These are phyloP conservation scores for Ceratocystis huliohia DNA, from an alignment of 2,329 filamentous ascomycete genomes.

Conservation along the genomic window DNA sequence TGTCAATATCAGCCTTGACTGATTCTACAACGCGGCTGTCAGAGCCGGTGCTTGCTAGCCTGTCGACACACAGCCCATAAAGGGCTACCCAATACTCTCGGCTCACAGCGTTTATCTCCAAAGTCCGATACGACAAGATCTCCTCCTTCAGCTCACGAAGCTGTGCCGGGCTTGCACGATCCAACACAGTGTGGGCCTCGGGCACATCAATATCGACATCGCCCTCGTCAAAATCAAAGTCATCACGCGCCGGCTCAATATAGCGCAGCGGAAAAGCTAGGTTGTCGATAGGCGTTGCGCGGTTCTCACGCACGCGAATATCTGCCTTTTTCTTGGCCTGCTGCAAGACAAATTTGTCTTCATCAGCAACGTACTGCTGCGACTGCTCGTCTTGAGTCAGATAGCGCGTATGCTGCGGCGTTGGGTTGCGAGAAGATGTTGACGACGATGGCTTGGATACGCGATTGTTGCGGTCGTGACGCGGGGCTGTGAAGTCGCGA, in stretches of 20 bases:
- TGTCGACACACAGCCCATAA: slow-evolving; percentile 41
- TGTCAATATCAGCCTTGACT: slow-evolving; percentile 78
- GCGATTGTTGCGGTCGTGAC: slow-evolving; percentile 42
- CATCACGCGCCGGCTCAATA: slow-evolving; percentile 69
- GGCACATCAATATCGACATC: slow-evolving; percentile 64
- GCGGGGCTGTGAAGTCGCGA: slow-evolving; percentile 43
- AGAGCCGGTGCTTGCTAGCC: slow-evolving; percentile 44
- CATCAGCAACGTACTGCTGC: slow-evolving; percentile 76
- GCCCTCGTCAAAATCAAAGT: slow-evolving; percentile 72
- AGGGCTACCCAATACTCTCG: slow-evolving; percentile 78
- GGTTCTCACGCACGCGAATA: slow-evolving; percentile 79
- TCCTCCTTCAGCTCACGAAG: slow-evolving; percentile 68
- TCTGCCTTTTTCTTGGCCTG: slow-evolving; percentile 97
- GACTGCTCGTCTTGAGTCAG: slow-evolving; percentile 67
- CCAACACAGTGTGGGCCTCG: slow-evolving; percentile 68
- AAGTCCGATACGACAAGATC: slow-evolving; percentile 62
- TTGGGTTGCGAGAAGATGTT: not conserved
- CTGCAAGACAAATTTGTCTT: slow-evolving; percentile 90
- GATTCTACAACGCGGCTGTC: slow-evolving; percentile 68
- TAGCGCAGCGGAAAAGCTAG: slow-evolving; percentile 82
- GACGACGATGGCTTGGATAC: slow-evolving; percentile 38
- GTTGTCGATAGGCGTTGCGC: slow-evolving; percentile 87
- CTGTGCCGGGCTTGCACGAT: slow-evolving; percentile 44
- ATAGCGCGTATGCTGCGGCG: slow-evolving; percentile 26
- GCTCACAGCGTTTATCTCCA: slow-evolving; percentile 69